Conservation (phyloP, 148 eudicot genomes). For the Mesembryanthemum crystallinum region DNA sequence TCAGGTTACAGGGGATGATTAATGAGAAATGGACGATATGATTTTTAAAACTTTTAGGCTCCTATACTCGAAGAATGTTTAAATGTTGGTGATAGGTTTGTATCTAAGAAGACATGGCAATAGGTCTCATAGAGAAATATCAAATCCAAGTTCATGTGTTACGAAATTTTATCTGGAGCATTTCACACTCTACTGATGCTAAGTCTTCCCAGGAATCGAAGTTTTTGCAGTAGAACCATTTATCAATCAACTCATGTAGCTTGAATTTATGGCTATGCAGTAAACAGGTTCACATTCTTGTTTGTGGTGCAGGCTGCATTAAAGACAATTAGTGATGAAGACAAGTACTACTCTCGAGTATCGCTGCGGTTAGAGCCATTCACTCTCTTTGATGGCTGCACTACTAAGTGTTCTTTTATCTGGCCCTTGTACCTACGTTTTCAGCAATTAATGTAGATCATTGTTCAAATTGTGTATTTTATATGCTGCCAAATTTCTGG, state of each 20-base stretch:
- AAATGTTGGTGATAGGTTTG: neutral
- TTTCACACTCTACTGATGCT: neutral
- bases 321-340: slow-evolving; percentile 91
- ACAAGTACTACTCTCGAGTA: slow-evolving; percentile 83
- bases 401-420: neutral
- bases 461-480: neutral
- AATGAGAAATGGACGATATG: neutral
- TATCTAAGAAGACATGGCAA: neutral
- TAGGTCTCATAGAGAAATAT: neutral
- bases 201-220: neutral
- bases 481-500: neutral
- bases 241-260: neutral
- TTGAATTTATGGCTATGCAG: slow-evolving; percentile 5
- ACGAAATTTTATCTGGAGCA: neutral
- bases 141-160: neutral
- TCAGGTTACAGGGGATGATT: neutral
- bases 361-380: slow-evolving; percentile 62
- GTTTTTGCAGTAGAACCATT: neutral
- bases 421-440: slow-evolving; percentile 13
- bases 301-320: slow-evolving; percentile 69
- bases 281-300: slow-evolving; percentile 18
- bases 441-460: neutral
- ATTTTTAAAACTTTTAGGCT: neutral
- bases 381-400: neutral
- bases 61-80: neutral